Base-by-base conservation (phyloP, 2,329 filamentous ascomycete species). In the Colletotrichum sp. region DNA sequence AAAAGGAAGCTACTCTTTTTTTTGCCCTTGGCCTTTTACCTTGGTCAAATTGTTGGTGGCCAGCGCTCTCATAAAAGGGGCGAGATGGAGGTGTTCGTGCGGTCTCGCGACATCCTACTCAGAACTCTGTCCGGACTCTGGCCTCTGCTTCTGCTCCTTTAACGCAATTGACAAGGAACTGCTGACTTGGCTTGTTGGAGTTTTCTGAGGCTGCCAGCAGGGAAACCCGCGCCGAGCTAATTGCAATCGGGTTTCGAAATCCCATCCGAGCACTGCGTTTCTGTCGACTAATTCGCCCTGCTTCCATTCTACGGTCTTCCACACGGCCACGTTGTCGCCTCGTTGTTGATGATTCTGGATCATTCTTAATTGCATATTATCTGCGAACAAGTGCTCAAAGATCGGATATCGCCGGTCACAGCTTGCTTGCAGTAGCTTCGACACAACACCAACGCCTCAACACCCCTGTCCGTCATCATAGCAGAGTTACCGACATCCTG, bases 191-290 rank as follows among this genome's bases (percentile, higher is more conserved):
- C 65, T 64, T 6, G 21, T 24, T n/a, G 24, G 26, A 48, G 38
- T 21, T 48, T 24, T 70, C 8, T 67, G 63, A 72, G 63, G 73
- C 64, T 73, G 73, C 48, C 58, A 48, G 21, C 73, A 75, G 70
- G 70, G 70, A 73, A 73, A 21, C 43, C 63, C 30, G 58, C 64
- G 15, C 58, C 70, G 73, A 68, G 34, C 63, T 60, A 12, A 73
- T 64, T 73, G 36, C 34, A 32, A 73, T 73, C 43, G 73, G 48
- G 73, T 75, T 75, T 75, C 73, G 64, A 60, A 72, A 73, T 68
- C 64, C 70, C 73, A 75, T 68, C 64, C 30, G 73, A 63, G 57
- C 61, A 36, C 61, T 34, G 72, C 63, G 28, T 30, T 24, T 55
- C 32, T 43, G 71, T 70, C 66, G 66, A 70, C 38, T 28, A 34